Base-by-base conservation (phyloP, 2,329 filamentous ascomycete species). In the Colletotrichum sp. region DNA sequence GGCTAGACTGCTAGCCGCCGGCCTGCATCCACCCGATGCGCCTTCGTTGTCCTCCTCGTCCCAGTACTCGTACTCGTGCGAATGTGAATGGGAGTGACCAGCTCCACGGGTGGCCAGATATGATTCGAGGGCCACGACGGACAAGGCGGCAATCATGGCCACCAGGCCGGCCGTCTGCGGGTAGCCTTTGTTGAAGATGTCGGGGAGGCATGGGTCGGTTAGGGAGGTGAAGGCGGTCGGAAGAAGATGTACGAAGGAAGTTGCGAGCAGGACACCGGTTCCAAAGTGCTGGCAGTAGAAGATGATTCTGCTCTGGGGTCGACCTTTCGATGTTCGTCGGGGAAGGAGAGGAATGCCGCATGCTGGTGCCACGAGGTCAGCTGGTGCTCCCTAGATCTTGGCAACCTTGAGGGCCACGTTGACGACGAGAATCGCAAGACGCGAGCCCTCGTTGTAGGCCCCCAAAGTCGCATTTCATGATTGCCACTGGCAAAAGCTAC, bases 71-170 rank as follows among this genome's bases (percentile, higher is more conserved):
- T 87, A 87, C 36, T 86, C 83, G 78, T 93, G 91, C 7, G 69
- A 67, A 39, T 76, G 73, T 2, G 90, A 89, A 80, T 93, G 90
- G 2, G 90, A 90, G 80, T 92, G 92, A 2, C 90, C 88, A 3
- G 92, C 92, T 59, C 92, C 92, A 71, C 91, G 86, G 3, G 93
- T 94, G 0, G 95, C 96, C 79, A 99, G 93, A 83, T 96, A 95
- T 86, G 97, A 98, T 84, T 99, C 96, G 69, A 98, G 90, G 3
- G 92, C 91, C 8, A 98, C 95, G 5, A 98, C 96, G 6, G 94
- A 87, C 75, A 98, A 89, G n/a, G 95, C 94, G 13, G 94, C 93
- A 12, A 93, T 84, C 94, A 98, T 96, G 72, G 95, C 94, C 63
- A 98, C 91, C 64, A 97, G 89, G 3, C 96, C 95, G 0, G 95